Evolutionary conservation across 1,284 basidiomycete species (phyloP).

Genomic region (Cutaneotrichosporon sp.): DNA sequence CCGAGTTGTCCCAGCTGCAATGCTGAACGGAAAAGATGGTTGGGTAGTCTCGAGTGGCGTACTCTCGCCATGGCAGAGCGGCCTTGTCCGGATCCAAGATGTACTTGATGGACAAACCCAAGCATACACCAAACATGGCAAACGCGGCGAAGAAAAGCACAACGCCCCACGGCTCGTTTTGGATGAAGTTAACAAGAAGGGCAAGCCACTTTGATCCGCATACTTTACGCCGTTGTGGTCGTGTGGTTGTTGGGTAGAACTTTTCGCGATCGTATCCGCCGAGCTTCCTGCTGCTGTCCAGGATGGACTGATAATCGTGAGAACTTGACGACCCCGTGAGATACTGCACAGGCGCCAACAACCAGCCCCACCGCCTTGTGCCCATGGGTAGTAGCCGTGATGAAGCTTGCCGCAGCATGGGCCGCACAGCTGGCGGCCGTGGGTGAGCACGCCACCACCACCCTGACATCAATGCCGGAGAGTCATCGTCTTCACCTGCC

Average conservation of each 20-base stretch:
- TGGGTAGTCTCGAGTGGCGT: conserved; percentile 64
- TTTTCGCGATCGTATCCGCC: not conserved
- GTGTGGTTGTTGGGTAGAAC: not conserved
- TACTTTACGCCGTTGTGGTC: not conserved
- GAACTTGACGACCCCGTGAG: not conserved
- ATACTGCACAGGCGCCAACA: not conserved
- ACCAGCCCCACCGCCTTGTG: conserved; percentile 1
- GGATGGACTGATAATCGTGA: not conserved
- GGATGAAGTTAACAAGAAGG: not conserved
- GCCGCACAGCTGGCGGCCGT: not conserved
- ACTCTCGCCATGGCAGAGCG: conserved; percentile 85
- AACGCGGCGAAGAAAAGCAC: not conserved
- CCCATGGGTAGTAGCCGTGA: not conserved
- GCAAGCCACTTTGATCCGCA: not conserved
- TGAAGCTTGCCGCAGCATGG: not conserved
- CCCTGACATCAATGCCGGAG: not conserved
- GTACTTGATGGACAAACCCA: conserved; percentile 65
- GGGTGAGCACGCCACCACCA: conserved; percentile 3
- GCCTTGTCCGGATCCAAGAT: conserved; percentile 94
- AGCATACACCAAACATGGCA: not conserved
- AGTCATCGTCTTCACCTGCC: conserved; percentile 4
- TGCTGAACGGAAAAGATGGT: conserved; percentile 40
- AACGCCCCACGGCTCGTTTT: not conserved
- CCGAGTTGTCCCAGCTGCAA: not conserved
- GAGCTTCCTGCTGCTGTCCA: not conserved